Evolutionary conservation across 129 eudicot genomes (phyloP).

Genomic region (Solidago caesia): DNA sequence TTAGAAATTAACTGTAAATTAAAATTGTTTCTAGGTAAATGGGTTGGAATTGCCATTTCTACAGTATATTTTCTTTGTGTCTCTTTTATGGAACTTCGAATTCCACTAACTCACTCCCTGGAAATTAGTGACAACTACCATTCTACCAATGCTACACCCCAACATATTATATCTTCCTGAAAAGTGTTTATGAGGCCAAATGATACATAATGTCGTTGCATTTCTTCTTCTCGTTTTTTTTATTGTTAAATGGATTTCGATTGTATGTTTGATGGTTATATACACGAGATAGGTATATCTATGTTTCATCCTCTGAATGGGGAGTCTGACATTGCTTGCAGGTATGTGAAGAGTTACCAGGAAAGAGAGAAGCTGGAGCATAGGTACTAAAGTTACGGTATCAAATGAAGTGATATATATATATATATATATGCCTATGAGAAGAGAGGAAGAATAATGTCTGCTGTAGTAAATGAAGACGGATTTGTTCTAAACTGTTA

Average conservation of each 20-base stretch:
- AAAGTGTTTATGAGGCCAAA: too few species aligned
- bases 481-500: slow-evolving; percentile 5
- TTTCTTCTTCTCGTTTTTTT: not conserved
- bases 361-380: slow-evolving; percentile 39
- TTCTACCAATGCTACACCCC: too few species aligned
- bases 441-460: slow-evolving; percentile 23
- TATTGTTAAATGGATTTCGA: not conserved
- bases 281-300: not conserved
- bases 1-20: too few species aligned
- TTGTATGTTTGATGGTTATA: not conserved
- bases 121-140: too few species aligned
- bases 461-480: slow-evolving; percentile 23
- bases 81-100: too few species aligned
- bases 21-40: too few species aligned
- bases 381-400: slow-evolving; percentile 23
- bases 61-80: too few species aligned
- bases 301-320: not conserved
- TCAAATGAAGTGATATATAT: not conserved
- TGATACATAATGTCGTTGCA: too few species aligned
- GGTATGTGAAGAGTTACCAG: slow-evolving; percentile 39
- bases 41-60: too few species aligned
- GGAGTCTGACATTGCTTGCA: slow-evolving; percentile 16
- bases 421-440: not conserved
- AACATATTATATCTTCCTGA: too few species aligned
- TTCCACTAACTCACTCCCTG: too few species aligned